phyloP scores from a whole-genome alignment of 2,329 filamentous ascomycete species.

The Fusarium cicatricum region DNA sequence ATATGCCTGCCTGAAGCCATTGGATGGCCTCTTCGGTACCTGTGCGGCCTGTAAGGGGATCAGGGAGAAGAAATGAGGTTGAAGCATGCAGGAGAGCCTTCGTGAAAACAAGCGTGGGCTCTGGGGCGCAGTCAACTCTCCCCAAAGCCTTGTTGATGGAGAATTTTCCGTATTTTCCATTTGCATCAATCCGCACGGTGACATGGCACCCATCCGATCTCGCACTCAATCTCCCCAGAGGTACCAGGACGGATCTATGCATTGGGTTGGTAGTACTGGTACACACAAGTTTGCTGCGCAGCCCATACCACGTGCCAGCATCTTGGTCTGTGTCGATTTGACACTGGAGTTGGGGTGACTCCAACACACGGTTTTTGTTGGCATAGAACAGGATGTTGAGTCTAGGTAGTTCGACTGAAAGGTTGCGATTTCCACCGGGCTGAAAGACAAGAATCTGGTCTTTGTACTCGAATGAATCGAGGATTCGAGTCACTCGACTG shows the following conservation, averaged over 20 bases:
- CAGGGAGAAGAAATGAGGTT: slow-evolving; percentile 65
- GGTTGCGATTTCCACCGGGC: slow-evolving; percentile 17
- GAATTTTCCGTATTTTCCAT: slow-evolving; percentile 57
- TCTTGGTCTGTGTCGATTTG: slow-evolving; percentile 66
- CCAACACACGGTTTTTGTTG: slow-evolving; percentile 52
- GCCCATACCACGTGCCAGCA: slow-evolving; percentile 66
- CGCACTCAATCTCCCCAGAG: slow-evolving; percentile 50
- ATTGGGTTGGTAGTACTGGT: slow-evolving; percentile 52
- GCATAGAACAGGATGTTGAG: slow-evolving; percentile 63
- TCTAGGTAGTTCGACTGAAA: slow-evolving; percentile 60
- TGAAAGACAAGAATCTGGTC: slow-evolving; percentile 31
- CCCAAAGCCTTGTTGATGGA: slow-evolving; percentile 62
- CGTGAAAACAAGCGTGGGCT: slow-evolving; percentile 61
- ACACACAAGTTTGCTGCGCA: slow-evolving; percentile 67
- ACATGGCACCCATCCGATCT: slow-evolving; percentile 33
- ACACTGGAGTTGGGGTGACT: slow-evolving; percentile 58
- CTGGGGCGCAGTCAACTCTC: slow-evolving; percentile 64
- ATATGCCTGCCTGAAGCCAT: slow-evolving; percentile 58
- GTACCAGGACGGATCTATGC: slow-evolving; percentile 61
- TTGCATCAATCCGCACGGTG: slow-evolving; percentile 41
- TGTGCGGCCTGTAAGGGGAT: slow-evolving; percentile 65
- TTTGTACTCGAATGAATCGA: slow-evolving; percentile 31
- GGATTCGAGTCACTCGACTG: slow-evolving; percentile 28
- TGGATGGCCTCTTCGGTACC: slow-evolving; percentile 67
- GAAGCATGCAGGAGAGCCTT: slow-evolving; percentile 67